Evolutionary conservation across 75 land plant species (phyloP), one percentile per base, ranked within the genome.

Genomic region (Pinus taeda): DNA sequence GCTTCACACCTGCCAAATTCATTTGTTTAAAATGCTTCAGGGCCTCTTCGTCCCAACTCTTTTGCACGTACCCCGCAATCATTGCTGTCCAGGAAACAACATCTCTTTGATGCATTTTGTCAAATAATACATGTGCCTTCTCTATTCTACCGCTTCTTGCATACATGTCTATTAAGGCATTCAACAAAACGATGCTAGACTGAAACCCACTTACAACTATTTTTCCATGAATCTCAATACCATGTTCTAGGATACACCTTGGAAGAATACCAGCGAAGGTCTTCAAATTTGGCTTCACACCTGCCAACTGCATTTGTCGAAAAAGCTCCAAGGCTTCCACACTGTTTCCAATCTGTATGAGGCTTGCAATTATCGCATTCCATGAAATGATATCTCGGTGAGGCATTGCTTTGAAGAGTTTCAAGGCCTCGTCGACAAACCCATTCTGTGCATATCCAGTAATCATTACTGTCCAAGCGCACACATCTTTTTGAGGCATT

Each of bases 381-480:
- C 55, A 49, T 49, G 55, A 49, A 49, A 49, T 49, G 12, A 49
- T 49, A 9, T 49, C 55, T 49, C 55, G 55, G 9, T 9, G 55
- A 49, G 55, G 55, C 55, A 49, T 49, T 49, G 12, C 55, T 49
- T 49, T 49, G 55, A 49, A 49, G 55, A 78, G 37, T 11, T 37
- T 42, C 61, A 90, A 67, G 0, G 90, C 92, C 53, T 85, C 75
- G 11, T 77, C 55, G 20, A 76, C 57, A 4, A 49, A 0, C 29
- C 86, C 82, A 7, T 56, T 17, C 36, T 78, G 84, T 11, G 42
- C 79, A 75, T 83, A 80, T 55, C 80, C 86, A 17, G 81, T 60
- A 15, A 90, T 71, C 57, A 83, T 59, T 20, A 62, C 78, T 13
- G 85, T 88, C 90, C 92, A 90, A 5, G 92, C 78, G 33, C 85